Base-by-base conservation (phyloP, 2,329 filamentous ascomycete species). In the Aspergillus udagawae region DNA sequence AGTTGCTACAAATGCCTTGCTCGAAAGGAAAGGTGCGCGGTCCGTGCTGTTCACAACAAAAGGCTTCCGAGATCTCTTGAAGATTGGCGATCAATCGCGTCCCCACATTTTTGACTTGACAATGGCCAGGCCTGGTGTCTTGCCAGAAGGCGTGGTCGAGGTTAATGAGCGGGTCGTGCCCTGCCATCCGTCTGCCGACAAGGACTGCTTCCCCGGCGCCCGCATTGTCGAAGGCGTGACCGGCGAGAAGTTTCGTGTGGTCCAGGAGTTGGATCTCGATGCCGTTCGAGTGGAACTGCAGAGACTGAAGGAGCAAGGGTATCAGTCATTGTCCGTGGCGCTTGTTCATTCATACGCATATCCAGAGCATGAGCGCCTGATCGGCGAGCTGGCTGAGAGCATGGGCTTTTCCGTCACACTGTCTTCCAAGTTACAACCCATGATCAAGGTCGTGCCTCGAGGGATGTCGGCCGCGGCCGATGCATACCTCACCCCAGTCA, bases 311-410 rank as follows among this genome's bases (percentile, higher is more conserved):
- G 84, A 89, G 57, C 77, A 81, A 53, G 89, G 89, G 0, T 87
- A 93, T 62, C 82, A 82, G 61, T 94, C 90, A 66, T 86, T 96
- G 63, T 91, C 92, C 1, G 90, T 96, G 1, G 94, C 91, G 60
- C 76, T 96, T 56, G 90, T 96, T 82, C 91, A 96, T 70, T 90
- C 89, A 3, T 96, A 95, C 70, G 94, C 91, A 0, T 96, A 90
- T 67, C 91, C 91, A 0, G 85, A 90, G 38, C 92, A 96, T 65
- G 92, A 97, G 70, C 85, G 85, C 0, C 70, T 89, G 45, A 83
- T 96, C 21, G 92, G 91, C n/a, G 83, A 82, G 60, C 78, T 96
- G 54, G 92, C 92, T 0, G 82, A 82, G 62, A 85, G 92, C 12
- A 86, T 96, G 67, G 92, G 92, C 1, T 93, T 94, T 69, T 79